phyloP scores from a whole-genome alignment of 1,284 basidiomycete genomes.

The Hemileia vastatrix region DNA sequence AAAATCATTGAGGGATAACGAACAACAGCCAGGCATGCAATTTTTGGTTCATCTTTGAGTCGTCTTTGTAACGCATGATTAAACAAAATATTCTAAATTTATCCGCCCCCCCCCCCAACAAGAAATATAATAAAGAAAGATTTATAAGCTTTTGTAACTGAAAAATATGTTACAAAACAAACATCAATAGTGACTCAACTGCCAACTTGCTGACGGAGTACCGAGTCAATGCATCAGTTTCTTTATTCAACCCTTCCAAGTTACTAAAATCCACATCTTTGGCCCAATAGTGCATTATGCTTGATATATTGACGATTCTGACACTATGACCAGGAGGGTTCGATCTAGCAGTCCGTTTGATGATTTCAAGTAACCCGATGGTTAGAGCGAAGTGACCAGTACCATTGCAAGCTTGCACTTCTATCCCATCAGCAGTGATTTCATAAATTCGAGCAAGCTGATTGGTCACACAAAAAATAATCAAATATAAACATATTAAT shows the following conservation, averaged over 20 bases:
- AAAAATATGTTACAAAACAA: too few relatives aligned
- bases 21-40: constrained; percentile 15
- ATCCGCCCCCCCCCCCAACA: too few relatives aligned
- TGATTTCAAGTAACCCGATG: not conserved
- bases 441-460: constrained; percentile 13
- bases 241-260: constrained; percentile 7
- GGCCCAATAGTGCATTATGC: not conserved
- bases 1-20: not conserved
- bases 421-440: constrained; percentile 13
- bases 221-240: too few relatives aligned
- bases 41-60: constrained; percentile 12
- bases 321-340: not conserved
- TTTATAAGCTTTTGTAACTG: too few relatives aligned
- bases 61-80: constrained; percentile 13
- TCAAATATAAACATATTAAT: not conserved
- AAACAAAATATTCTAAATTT: constrained; percentile 18
- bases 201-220: too few relatives aligned
- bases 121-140: not conserved
- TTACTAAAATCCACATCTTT: constrained; percentile 3
- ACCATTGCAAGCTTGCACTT: constrained; percentile 16
- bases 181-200: too few relatives aligned
- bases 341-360: not conserved
- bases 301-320: constrained; percentile 12
- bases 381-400: constrained; percentile 11
- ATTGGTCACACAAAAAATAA: not conserved